phyloP scores from a whole-genome alignment of 2,329 filamentous ascomycete species.

The Fusarium subglutinans region DNA sequence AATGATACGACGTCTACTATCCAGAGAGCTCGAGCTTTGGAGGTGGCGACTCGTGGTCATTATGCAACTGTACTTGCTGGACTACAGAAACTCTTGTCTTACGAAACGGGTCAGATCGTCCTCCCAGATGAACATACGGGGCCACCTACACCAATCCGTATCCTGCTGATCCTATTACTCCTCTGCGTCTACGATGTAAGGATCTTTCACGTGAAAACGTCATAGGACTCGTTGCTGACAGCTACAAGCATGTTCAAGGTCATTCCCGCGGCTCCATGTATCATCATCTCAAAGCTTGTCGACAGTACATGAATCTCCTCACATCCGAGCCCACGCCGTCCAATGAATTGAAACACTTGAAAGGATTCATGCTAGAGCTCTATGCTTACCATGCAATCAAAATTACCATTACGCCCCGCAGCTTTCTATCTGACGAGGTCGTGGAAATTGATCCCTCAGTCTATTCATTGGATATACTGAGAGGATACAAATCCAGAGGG shows the following conservation, averaged over 20 bases:
- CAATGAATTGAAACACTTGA: background rate
- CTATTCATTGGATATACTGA: background rate
- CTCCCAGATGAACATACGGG: background rate
- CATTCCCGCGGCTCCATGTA: background rate
- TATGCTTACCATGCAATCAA: constrained; percentile 2
- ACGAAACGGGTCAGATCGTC: background rate
- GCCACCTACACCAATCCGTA: background rate
- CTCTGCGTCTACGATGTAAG: constrained; percentile 18
- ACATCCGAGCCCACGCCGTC: background rate
- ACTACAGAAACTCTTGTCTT: background rate
- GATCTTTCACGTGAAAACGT: accelerated
- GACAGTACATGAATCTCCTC: background rate
- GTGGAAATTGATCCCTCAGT: background rate
- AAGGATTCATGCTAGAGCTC: constrained; percentile 1
- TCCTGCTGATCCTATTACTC: background rate
- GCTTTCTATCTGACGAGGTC: background rate
- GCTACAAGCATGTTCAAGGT: background rate
- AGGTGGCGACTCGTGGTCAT: constrained; percentile 2
- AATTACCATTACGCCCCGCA: background rate
- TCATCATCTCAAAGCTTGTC: constrained; percentile 2
- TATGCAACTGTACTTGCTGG: background rate
- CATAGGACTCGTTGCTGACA: background rate
- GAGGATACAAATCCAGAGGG: background rate
- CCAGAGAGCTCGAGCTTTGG: background rate
- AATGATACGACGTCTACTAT: background rate